These are phyloP conservation scores for Cyclotella atomus DNA, from an alignment of 108 stramenopile species.

Conservation along the genomic window DNA sequence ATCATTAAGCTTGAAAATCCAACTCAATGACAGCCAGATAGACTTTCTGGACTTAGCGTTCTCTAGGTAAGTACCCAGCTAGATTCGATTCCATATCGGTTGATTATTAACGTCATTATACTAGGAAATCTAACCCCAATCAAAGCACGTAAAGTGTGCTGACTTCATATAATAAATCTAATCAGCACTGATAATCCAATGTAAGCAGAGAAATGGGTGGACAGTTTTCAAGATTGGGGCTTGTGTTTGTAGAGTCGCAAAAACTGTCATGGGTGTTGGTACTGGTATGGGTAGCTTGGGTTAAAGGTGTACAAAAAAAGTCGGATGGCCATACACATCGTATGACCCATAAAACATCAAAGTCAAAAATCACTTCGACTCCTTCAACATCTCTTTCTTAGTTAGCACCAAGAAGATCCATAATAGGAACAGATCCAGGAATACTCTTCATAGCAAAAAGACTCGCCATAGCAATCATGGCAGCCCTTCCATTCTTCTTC, in stretches of 20 bases:
- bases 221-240: not conserved
- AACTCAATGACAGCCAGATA: too few relatives aligned
- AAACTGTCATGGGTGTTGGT: too few relatives aligned
- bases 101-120: not conserved
- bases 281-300: too few relatives aligned
- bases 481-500: slow-evolving; percentile 87
- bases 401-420: slow-evolving; percentile 82
- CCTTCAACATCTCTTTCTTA: slow-evolving; percentile 33
- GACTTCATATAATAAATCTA: not conserved
- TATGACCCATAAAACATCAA: not conserved
- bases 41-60: too few relatives aligned
- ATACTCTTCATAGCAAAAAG: slow-evolving; percentile 85
- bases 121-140: slow-evolving; percentile 9
- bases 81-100: not conserved
- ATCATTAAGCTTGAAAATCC: too few relatives aligned
- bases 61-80: not conserved
- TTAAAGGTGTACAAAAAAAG: too few relatives aligned
- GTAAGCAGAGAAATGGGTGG: not conserved
- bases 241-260: too few relatives aligned
- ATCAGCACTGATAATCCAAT: not conserved
- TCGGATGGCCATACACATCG: too few relatives aligned
- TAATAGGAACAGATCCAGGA: slow-evolving; percentile 89
- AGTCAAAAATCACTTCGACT: not conserved
- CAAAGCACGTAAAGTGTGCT: not conserved
- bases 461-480: slow-evolving; percentile 93